phyloP scores from a whole-genome alignment of 345 rosid species.

The Syzygium grande region DNA sequence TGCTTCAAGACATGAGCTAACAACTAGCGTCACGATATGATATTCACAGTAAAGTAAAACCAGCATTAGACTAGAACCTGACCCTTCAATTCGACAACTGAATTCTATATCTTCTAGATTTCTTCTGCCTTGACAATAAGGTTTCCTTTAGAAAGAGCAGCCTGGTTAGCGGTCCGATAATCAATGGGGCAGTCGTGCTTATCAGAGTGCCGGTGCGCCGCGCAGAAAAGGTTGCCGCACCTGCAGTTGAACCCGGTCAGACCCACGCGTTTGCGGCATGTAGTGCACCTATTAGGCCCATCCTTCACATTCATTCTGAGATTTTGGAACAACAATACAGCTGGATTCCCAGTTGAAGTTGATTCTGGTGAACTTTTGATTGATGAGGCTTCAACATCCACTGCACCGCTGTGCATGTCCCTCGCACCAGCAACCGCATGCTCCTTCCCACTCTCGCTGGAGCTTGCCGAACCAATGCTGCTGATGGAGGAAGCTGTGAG shows the following conservation, averaged over 20 bases:
- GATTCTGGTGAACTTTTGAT: not conserved
- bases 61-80: not conserved
- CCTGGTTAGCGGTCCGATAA: constrained; percentile 12
- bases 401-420: not conserved
- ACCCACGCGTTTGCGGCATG: constrained; percentile 24
- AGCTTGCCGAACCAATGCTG: not conserved
- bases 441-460: not conserved
- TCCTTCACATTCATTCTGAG: not conserved
- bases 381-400: not conserved
- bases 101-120: constrained; percentile 6
- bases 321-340: not conserved
- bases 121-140: constrained; percentile 21
- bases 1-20: not conserved
- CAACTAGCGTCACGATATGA: not conserved
- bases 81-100: not conserved
- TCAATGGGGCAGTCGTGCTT: constrained; percentile 20
- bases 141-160: constrained; percentile 17
- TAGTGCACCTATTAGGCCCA: constrained; percentile 6
- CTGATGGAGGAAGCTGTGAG: constrained; percentile 3
- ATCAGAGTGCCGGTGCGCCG: constrained; percentile 20
- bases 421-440: not conserved
- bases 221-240: constrained; percentile 21
- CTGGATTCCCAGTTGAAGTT: not conserved
- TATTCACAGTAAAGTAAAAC: not conserved
- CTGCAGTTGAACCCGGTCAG: constrained; percentile 26